Base-by-base conservation (phyloP, 2,329 filamentous ascomycete genomes). In the Fusarium praegraminearum region DNA sequence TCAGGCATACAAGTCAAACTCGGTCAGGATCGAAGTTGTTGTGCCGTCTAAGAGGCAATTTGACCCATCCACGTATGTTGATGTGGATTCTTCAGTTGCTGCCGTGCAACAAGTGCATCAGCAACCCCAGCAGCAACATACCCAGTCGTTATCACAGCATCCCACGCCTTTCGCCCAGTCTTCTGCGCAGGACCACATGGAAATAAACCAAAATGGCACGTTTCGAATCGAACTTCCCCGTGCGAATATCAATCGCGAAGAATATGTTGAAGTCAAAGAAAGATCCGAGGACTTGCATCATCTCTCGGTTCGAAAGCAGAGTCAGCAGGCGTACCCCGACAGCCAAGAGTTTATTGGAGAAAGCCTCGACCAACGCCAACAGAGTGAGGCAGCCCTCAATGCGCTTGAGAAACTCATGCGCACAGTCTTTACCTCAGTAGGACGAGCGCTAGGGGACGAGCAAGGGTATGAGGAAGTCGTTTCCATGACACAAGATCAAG, bases 291-390 rank as follows among this genome's bases (percentile, higher is more conserved):
- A 83, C 20, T 83, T 85, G 2, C 70, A 78, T 16, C 80, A 84
- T 59, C 70, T 88, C 24, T 87, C 87, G 7, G 75, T 75, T 32
- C 84, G 86, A 69, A 91, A 88, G 73, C 77, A 85, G 59, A 89
- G 87, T 63, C 80, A 80, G 38, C 81, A 84, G 26, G 81, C 82
- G 24, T 78, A 81, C 22, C 82, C 86, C 51, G 84, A 83, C 10
- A 84, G 86, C 15, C 86, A 87, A 57, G 87, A 86, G 51, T 78
- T 87, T 4, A 81, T 91, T 22, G 84, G 87, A 18, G 80, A 90
- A 45, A 89, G 88, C 43, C 83, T 93, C 4, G 93, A 97, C 75
- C 93, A 97, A 78, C 90, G 91, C 52, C 90, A 97, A 73, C 90
- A 94, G 74, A 92, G 91, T 7, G 90, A 97, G 72, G 85, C 88